phyloP scores from a whole-genome alignment of 2,329 filamentous ascomycete species.

The Cladorrhinum sp. region DNA sequence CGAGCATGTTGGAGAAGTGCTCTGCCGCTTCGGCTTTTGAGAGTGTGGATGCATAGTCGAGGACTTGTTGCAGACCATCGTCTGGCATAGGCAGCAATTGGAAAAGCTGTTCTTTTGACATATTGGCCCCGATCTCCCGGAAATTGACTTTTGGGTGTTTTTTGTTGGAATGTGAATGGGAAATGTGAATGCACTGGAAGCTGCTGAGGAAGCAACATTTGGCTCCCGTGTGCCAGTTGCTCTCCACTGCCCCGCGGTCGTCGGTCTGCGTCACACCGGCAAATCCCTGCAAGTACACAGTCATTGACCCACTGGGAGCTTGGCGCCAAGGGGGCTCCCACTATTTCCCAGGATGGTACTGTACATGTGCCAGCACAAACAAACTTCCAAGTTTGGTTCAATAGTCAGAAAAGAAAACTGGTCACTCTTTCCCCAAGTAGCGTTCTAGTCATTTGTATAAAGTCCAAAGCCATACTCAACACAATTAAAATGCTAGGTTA shows the following conservation, averaged over 20 bases:
- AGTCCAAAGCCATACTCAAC: no score
- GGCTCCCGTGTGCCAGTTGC: not conserved
- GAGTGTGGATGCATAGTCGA: constrained; percentile 76
- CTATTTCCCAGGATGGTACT: no score
- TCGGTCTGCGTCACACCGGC: not conserved
- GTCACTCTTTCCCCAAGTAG: no score
- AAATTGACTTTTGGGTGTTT: not conserved
- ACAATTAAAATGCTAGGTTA: no score
- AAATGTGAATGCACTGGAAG: no score
- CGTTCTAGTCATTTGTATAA: no score
- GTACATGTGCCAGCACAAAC: no score
- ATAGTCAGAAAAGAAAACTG: no score
- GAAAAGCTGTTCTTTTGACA: constrained; percentile 67
- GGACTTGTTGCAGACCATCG: constrained; percentile 76
- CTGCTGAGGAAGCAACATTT: not conserved
- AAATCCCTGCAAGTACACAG: not conserved
- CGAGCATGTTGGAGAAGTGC: constrained; percentile 84
- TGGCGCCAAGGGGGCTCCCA: not conserved
- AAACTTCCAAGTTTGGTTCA: no score
- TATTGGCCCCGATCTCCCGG: constrained; percentile 27
- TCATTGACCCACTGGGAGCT: not conserved
- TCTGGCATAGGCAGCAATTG: constrained; percentile 82
- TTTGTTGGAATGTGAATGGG: not conserved
- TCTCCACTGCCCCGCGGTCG: not conserved
- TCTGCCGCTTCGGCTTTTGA: constrained; percentile 75